Base-by-base conservation (phyloP, 345 rosid genomes). In the Rhizophora mangle region DNA sequence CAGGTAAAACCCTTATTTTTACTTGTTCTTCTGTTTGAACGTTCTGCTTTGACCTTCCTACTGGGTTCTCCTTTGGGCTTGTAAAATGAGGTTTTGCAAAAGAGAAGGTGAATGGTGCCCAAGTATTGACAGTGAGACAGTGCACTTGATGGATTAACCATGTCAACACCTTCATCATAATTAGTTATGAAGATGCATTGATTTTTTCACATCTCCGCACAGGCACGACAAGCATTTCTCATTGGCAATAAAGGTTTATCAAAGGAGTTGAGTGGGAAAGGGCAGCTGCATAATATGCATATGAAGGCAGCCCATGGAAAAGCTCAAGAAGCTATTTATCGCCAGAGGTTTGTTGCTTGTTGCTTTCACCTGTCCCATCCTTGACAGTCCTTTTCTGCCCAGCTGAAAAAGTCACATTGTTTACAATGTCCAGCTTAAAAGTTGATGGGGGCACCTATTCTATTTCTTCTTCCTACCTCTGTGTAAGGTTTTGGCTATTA, bases 251-350 rank as follows among this genome's bases (percentile, higher is more conserved):
- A 92, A 82, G 96, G 91, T 54, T 79, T 95, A 39, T 98, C 98
- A 43, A 95, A 92, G 84, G 98, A 92, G 74, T 85, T 87, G 78
- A 92, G 99, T 72, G 88, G 74, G 52, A 95, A 92, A 81, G 99
- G 99, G 62, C 96, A 95, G 80, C 74, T 86, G 72, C 91, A 95
- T 74, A 90, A 89, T 77, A 77, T 87, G 86, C 92, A 90, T 69
- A 95, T 95, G 98, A 95, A 92, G 79, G 96, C 88, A 77, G 94
- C 97, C 62, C 98, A 92, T 82, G 98, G 89, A 49, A 95, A 89
- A 82, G 99, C 98, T 30, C 97, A 92, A 71, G 98, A 95, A 62
- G 88, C 98, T 64, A 92, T 92, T 70, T 95, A 86, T 76, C 97
- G 90, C 67, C 91, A 85, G 74, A 92, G 99, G 97, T 95, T 84